These are phyloP conservation scores for Penicillium italicum DNA, from an alignment of 2,329 filamentous ascomycete species.

Conservation along the genomic window DNA sequence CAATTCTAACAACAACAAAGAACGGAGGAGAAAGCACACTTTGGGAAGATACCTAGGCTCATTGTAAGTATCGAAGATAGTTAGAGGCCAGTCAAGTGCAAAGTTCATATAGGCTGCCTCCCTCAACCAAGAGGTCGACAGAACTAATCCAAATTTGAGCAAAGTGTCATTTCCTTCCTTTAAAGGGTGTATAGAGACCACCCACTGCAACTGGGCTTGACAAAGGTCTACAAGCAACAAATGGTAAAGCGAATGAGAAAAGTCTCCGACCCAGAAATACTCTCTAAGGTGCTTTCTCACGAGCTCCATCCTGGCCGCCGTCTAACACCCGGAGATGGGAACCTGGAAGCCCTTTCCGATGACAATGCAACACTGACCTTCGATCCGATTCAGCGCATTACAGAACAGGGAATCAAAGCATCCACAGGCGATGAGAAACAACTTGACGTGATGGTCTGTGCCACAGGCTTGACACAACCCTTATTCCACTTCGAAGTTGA, in stretches of 20 bases:
- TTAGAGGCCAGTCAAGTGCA: constrained; percentile 4
- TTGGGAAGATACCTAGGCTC: constrained; percentile 15
- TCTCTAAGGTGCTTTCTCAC: constrained; percentile 11
- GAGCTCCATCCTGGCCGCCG: constrained; percentile 42
- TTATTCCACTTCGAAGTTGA: constrained; percentile 25
- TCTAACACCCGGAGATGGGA: constrained; percentile 51
- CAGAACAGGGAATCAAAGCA: constrained; percentile 25
- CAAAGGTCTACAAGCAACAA: neutral
- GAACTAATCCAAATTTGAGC: neutral
- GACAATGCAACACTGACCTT: constrained; percentile 35
- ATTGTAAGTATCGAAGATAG: constrained; percentile 7
- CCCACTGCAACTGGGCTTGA: neutral
- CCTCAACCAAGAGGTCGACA: neutral
- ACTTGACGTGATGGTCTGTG: constrained; percentile 31
- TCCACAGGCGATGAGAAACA: constrained; percentile 17
- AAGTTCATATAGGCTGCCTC: neutral
- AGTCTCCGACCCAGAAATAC: neutral
- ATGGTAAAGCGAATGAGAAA: neutral
- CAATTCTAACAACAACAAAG: no score
- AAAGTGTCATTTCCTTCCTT: constrained; percentile 6
- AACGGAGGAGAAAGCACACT: constrained; percentile 24
- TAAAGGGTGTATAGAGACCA: constrained; percentile 5
- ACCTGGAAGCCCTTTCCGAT: constrained; percentile 47
- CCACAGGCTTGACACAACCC: constrained; percentile 33
- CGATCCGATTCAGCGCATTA: constrained; percentile 37